Base-by-base conservation (phyloP, 768 basidiomycete species). In the Tricholoma hemisulphureum region DNA sequence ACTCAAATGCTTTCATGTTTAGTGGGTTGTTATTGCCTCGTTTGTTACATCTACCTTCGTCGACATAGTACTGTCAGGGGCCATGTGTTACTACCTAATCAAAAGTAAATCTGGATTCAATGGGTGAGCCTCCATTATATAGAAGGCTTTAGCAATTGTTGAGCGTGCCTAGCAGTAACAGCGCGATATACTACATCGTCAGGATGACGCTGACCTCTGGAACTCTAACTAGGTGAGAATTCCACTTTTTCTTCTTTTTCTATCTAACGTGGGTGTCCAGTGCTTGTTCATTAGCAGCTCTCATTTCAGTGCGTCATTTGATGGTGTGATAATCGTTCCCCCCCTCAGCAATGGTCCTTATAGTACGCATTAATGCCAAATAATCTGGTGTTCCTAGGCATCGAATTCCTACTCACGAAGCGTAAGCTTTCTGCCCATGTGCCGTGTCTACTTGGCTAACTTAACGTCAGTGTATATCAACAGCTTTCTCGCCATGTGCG, bases 401-500 rank as follows among this genome's bases (percentile, higher is more conserved):
- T 67, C 34, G 51, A 59, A 35, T 63, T 67, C 29, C 57, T 64
- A 13, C 49, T 67, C n/a, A 60, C 66, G 8, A 65, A 65, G 60
- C 37, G 66, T 65, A 43, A 23, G 64, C 21, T 37, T 34, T 21
- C 32, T 29, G 48, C 9, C 53, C n/a, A 20, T 37, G 6, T 31
- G 21, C 56, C 16, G 0, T 7, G 2, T 4, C 18, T n/a, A 29
- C 34, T n/a, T 23, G 21, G 10, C 48, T 32, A 48, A 31, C 18
- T 20, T 43, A 6, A 13, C 16, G 16, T 16, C 53, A 72, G 71
- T 71, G 18, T 72, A 72, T 43, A 65, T 68, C 59, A 70, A 70
- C 56, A 71, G 71, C 48, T 71, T 67, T 53, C 60, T 72, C 21
- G 69, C 71, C 16, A 72, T 72, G 70, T 69, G 58, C 20, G 60